Conservation (phyloP, 306 rosid genomes). For the Dalbergia oliveri region DNA sequence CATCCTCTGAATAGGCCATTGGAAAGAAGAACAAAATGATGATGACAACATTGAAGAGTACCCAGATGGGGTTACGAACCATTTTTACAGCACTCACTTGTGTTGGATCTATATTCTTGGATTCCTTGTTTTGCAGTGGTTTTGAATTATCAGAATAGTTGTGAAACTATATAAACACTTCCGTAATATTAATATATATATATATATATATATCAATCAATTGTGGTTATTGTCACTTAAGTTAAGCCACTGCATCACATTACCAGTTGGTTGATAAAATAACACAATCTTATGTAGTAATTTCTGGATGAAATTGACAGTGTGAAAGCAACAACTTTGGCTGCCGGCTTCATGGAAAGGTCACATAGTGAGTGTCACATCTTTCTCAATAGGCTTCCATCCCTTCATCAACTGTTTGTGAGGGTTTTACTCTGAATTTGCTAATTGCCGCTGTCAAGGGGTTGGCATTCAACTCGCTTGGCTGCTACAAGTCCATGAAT, state of each 20-base stretch:
- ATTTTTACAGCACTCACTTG: slow-evolving; percentile 30
- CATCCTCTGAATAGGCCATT: slow-evolving; percentile 48
- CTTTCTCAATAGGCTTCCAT: slow-evolving; percentile 24
- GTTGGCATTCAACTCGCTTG: background rate
- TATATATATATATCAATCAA: too few species aligned
- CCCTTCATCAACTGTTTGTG: background rate
- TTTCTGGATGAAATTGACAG: background rate
- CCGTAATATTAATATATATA: background rate
- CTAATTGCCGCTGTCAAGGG: background rate
- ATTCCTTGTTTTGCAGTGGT: slow-evolving; percentile 19
- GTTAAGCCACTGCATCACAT: slow-evolving; percentile 10
- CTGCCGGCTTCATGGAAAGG: slow-evolving; percentile 56
- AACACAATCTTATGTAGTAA: slow-evolving; percentile 9
- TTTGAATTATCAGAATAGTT: slow-evolving; percentile 9
- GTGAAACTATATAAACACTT: slow-evolving; percentile 21
- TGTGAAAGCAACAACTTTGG: background rate
- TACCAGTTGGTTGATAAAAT: slow-evolving; percentile 52
- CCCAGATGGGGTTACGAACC: slow-evolving; percentile 49
- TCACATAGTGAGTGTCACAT: slow-evolving; percentile 3
- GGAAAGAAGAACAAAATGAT: slow-evolving; percentile 44
- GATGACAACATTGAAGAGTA: slow-evolving; percentile 10
- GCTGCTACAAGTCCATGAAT: too few species aligned
- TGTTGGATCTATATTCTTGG: background rate
- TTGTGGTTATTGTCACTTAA: slow-evolving; percentile 1
- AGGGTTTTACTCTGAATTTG: background rate